Percentiles rank a stretch among this genome's conserved stretches.
These are phyloP conservation scores for Ceratocystis cacaofunesta DNA, from an alignment of 2,329 filamentous ascomycete genomes.

Conservation along the genomic window DNA sequence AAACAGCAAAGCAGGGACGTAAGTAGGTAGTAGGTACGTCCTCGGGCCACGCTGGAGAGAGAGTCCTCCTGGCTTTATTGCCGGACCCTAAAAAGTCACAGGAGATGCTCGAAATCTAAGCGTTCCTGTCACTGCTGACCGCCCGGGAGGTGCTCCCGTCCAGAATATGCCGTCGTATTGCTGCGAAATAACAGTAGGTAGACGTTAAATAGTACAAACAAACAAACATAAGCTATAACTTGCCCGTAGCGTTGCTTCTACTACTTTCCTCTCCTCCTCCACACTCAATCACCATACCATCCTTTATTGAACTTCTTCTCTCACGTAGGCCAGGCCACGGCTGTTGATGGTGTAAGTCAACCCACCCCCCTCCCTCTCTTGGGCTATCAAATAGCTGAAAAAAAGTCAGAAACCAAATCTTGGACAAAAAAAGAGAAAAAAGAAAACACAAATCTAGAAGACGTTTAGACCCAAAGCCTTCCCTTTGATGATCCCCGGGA, in stretches of 20 bases:
- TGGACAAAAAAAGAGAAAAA: not conserved
- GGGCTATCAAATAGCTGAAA: not conserved
- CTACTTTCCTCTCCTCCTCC: slow-evolving; percentile 16
- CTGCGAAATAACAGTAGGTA: too few species aligned
- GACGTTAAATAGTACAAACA: too few species aligned
- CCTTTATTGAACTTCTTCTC: not conserved
- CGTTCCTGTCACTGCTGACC: too few species aligned
- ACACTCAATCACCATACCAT: not conserved
- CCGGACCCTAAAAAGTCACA: too few species aligned
- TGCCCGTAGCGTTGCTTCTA: slow-evolving; percentile 19
- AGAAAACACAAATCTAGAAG: not conserved
- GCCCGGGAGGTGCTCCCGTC: too few species aligned
- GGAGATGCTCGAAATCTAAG: too few species aligned
- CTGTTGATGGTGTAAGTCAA: too few species aligned
- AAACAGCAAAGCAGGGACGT: not conserved
- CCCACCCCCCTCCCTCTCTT: not conserved
- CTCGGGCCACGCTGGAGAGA: too few species aligned
- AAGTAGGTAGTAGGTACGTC: too few species aligned
- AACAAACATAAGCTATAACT: too few species aligned
- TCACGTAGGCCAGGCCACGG: not conserved
- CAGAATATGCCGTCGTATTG: too few species aligned
- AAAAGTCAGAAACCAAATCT: not conserved
- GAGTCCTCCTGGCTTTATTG: too few species aligned
- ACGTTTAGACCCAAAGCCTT: not conserved
- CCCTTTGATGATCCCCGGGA: not conserved